These are phyloP conservation scores for Rhypophila decipiens DNA, from an alignment of 495 filamentous ascomycete species.

Conservation along the genomic window DNA sequence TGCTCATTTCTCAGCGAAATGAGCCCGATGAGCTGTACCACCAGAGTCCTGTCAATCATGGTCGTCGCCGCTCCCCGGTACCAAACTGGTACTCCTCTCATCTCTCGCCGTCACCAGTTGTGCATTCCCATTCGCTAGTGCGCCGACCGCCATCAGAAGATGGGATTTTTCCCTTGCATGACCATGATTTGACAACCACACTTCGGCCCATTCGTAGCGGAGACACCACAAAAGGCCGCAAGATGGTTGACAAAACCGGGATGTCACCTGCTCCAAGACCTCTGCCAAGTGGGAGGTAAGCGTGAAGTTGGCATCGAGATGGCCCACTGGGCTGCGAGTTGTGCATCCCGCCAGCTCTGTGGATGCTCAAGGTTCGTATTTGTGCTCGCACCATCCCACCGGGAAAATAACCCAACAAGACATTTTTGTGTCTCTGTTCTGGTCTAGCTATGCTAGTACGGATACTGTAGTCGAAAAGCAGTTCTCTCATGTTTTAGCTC, in stretches of 20 bases:
- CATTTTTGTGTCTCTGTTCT: background rate
- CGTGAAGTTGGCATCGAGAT: background rate
- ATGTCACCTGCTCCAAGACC: background rate
- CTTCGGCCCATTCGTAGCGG: background rate
- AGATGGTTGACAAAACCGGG: background rate
- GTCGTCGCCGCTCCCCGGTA: background rate
- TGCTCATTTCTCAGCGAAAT: background rate
- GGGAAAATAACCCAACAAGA: no score
- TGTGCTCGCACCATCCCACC: no score
- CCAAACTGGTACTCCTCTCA: background rate
- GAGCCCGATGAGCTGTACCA: background rate
- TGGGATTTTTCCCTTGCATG: background rate
- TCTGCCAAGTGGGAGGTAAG: background rate
- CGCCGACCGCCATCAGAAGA: background rate
- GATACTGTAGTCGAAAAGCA: background rate
- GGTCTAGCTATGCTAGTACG: background rate
- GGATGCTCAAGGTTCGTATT: no score
- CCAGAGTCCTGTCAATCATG: background rate
- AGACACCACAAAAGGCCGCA: background rate
- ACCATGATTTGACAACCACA: constrained; percentile 1
- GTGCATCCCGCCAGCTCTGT: no score
- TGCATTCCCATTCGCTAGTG: background rate
- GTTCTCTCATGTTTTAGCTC: no score
- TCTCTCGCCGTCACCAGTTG: background rate
- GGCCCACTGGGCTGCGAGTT: no score